Evolutionary conservation across 164 flowering plant genomes (phyloP), one percentile per base, ranked within the genome.

Genomic region (Hamamelis virginiana): DNA sequence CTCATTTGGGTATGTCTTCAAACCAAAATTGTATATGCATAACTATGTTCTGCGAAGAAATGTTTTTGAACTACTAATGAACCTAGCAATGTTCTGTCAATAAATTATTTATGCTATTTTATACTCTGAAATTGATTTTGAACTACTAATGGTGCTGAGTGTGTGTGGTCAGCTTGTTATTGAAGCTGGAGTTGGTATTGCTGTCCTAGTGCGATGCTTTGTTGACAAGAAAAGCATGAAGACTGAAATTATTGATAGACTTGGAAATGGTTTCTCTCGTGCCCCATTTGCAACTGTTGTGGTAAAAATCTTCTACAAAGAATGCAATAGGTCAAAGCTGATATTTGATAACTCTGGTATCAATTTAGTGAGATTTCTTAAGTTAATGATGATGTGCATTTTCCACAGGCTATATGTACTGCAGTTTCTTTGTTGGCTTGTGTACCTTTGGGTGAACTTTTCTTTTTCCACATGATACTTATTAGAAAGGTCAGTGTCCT

Each of bases 401-500:
- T 52, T 75, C 0, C 76, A 72, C 87, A 93, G 99, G 87, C 85
- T 63, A 57, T 96, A 47, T 93, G 93, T 79, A 82, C 96, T 18
- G 90, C 79, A 48, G 97, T 96, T 81, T 96, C 99, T 15, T 57
- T 93, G 59, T 80, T 91, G 60, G 98, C 99, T 41, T 86, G 94
- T 80, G 73, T 91, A 59, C 99, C 97, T 61, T 64, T 96, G 77
- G 88, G 91, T 43, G 98, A 96, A 83, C 95, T 96, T 51, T 90
- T 96, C 89, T 91, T 93, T 78, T 96, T 96, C 83, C 99, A 96
- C 83, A 83, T 93, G 80, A 83, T 96, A 69, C 80, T 96, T 53
- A 96, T 96, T 5, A 83, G 86, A 78, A 96, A 96, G 99, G 99
- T 95, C 15, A 47, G 81, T 64, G 53, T 19, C 45, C 15, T 8